A percentile compares a stretch with the other conserved stretches of the same genome.
Conservation (phyloP, 73 alveolate species). For the Paramecium tetraurelia region DNA sequence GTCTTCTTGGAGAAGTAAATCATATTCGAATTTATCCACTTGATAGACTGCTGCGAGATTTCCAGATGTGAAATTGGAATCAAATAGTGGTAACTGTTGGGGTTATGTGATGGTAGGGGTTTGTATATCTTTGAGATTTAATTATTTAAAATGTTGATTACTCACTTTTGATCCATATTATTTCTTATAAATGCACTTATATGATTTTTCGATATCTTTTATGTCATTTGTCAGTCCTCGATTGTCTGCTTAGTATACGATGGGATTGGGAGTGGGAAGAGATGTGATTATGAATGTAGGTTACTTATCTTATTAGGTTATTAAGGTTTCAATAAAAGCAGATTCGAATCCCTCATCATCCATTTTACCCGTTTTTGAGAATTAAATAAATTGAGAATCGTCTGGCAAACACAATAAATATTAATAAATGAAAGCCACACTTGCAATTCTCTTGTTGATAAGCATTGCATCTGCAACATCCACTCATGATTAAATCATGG, state of each 20-base stretch:
- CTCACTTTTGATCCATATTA: background rate
- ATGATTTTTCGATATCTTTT: background rate
- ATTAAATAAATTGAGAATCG: background rate
- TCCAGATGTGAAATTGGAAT: slow-evolving; percentile 72
- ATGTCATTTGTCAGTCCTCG: background rate
- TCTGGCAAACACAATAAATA: background rate
- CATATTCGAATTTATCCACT: slow-evolving; percentile 68
- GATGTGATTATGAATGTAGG: background rate
- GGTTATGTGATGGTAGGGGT: background rate
- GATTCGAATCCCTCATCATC: slow-evolving; percentile 37
- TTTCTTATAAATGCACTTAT: background rate
- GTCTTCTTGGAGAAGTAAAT: slow-evolving; percentile 68
- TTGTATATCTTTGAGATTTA: background rate
- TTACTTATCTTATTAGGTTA: background rate
- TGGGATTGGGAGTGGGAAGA: slow-evolving; percentile 9
- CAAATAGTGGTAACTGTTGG: slow-evolving; percentile 51
- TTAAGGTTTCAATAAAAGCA: slow-evolving; percentile 23
- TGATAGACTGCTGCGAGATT: slow-evolving; percentile 65
- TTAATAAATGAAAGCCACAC: slow-evolving; percentile 1
- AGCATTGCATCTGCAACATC: slow-evolving; percentile 43
- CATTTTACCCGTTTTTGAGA: slow-evolving; percentile 30
- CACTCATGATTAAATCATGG: slow-evolving; percentile 18
- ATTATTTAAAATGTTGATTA: background rate
- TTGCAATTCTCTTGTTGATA: background rate
- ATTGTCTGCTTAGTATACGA: background rate